Evolutionary conservation across 371 early-diverging fungal species (phyloP).

Genomic region (Capniomyces stellatus): DNA sequence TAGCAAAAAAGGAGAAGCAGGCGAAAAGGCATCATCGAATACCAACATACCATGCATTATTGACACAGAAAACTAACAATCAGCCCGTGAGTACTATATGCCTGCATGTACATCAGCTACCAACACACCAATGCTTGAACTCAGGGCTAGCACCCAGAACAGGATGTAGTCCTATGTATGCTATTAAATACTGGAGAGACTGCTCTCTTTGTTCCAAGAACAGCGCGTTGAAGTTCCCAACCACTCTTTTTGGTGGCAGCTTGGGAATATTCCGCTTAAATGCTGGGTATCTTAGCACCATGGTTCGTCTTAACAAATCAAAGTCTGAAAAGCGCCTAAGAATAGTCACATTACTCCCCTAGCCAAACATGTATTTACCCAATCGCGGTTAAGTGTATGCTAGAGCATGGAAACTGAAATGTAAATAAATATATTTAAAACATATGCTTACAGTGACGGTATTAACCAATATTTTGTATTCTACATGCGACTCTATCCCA

Average conservation of each 20-base stretch:
- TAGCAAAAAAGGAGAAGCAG: too few relatives aligned
- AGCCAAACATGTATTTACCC: too few relatives aligned
- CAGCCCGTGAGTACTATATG: too few relatives aligned
- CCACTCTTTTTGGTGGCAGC: constrained; percentile 4
- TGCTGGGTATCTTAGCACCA: not conserved
- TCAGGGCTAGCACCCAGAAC: constrained; percentile 2
- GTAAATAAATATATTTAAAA: too few relatives aligned
- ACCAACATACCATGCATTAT: too few relatives aligned
- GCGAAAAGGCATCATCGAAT: too few relatives aligned
- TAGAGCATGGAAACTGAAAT: too few relatives aligned
- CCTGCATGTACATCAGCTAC: too few relatives aligned
- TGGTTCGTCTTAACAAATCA: not conserved
- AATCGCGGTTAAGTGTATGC: too few relatives aligned
- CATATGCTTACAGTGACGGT: not conserved
- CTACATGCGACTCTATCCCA: not conserved
- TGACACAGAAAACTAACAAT: too few relatives aligned
- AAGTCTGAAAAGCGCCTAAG: not conserved
- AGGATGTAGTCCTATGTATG: constrained; percentile 1
- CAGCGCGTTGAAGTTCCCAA: constrained; percentile 1
- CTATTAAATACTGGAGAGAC: constrained; percentile 2
- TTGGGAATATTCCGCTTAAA: not conserved
- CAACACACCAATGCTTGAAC: constrained; percentile 1
- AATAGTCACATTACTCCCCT: not conserved
- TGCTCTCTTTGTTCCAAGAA: constrained; percentile 4
- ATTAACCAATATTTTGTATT: not conserved